phyloP scores from a whole-genome alignment of 805 yeast genomes.

The Isabelozyma heimii region DNA sequence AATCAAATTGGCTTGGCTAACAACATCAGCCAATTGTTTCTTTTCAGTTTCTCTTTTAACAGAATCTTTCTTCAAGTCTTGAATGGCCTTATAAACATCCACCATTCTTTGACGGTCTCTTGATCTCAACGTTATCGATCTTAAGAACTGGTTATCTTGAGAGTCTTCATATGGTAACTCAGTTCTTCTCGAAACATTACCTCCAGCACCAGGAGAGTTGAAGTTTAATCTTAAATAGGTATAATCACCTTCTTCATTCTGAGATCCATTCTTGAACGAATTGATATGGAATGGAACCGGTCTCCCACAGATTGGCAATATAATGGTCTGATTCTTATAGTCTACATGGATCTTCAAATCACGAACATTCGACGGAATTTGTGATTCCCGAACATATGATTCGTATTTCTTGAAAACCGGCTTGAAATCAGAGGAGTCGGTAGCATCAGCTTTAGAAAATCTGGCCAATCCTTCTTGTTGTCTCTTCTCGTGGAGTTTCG shows the following conservation, averaged over 20 bases:
- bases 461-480: slow-evolving; percentile 84
- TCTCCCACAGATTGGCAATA: slow-evolving; percentile 89
- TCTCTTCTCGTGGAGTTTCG: slow-evolving; percentile 76
- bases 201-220: slow-evolving; percentile 88
- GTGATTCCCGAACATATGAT: slow-evolving; percentile 90
- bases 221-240: slow-evolving; percentile 88
- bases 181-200: slow-evolving; percentile 61
- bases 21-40: slow-evolving; percentile 91
- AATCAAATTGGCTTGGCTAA: slow-evolving; percentile 82
- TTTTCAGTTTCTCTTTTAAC: slow-evolving; percentile 87
- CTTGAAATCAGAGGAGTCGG: slow-evolving; percentile 56
- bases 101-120: slow-evolving; percentile 88
- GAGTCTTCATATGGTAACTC: slow-evolving; percentile 91
- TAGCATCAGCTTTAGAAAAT: slow-evolving; percentile 76
- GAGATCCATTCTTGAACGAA: slow-evolving; percentile 90
- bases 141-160: slow-evolving; percentile 79
- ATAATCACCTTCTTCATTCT: slow-evolving; percentile 93
- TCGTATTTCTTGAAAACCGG: slow-evolving; percentile 89
- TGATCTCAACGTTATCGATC: slow-evolving; percentile 84
- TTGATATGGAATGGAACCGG: slow-evolving; percentile 98
- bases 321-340: slow-evolving; percentile 79
- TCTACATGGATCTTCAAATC: slow-evolving; percentile 88
- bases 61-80: slow-evolving; percentile 88
- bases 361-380: slow-evolving; percentile 78
- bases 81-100: slow-evolving; percentile 84